Base-by-base conservation (phyloP, 495 filamentous ascomycete genomes). In the Penicillium diatomitis region DNA sequence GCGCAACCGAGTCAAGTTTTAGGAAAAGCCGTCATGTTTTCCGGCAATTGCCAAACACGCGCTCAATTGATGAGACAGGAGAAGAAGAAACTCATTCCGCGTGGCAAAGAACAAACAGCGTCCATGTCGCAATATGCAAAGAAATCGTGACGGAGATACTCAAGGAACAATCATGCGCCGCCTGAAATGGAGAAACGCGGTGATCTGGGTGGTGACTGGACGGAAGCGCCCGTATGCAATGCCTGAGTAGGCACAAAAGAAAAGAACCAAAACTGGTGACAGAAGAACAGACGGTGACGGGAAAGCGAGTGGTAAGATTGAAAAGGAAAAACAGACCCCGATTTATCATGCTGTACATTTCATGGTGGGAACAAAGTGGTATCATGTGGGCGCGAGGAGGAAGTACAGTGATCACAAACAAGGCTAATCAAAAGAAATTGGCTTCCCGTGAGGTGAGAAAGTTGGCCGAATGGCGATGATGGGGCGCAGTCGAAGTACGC, bases 351-450 rank as follows among this genome's bases (percentile, higher is more conserved):
- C 51, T 63, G 62, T 62, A 61, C 56, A 67, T 63, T 20, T 64
- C 63, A 62, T 69, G 58, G 57, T 57, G 57, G 59, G 63, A 66
- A 70, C 64, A 68, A 67, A 70, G 65, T 72, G 69, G 69, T 72
- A 72, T 72, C 69, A 69, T 65, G 52, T 20, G 20, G 20, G 20
- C 20, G 20, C 20, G 55, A 52, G 49, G 46, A 45, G 38, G 44
- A 44, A 40, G 38, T 37, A 31, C 47, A 46, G 20, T 31, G 9
- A 49, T 12, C 9, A 43, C 12, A 31, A 45, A 39, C n/a, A 49
- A 11, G 36, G 35, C 27, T 28, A 9, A 20, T 8, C 11, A 48
- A 41, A 30, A 40, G 7, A 37, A 28, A 50, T n/a, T 27, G 6
- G 12, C 20, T 27, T 20, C 20, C 20, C 20, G 20, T 20, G 20